A percentile compares a stretch with the other conserved stretches of the same genome.
These are phyloP conservation scores for Phlyctochytrium arcticum DNA, from an alignment of 192 early-diverging fungal species.

Conservation along the genomic window DNA sequence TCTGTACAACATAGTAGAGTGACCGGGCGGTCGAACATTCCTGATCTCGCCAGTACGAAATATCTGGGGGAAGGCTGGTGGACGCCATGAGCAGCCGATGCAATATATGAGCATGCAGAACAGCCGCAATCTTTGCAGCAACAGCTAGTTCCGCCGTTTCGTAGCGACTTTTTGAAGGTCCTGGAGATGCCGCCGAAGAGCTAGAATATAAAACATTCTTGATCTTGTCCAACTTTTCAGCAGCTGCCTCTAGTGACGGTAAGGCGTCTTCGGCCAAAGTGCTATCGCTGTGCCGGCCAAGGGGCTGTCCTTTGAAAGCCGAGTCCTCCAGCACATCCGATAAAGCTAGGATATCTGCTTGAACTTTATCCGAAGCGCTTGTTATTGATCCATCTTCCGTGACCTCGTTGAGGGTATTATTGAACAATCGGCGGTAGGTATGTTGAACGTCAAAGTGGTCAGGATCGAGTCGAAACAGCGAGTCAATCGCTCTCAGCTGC, in stretches of 20 bases:
- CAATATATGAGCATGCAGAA: slow-evolving; percentile 24
- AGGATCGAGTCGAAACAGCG: slow-evolving; percentile 7
- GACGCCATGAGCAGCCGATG: slow-evolving; percentile 16
- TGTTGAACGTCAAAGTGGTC: slow-evolving; percentile 6
- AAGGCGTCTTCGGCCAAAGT: slow-evolving; percentile 12
- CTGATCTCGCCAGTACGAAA: slow-evolving; percentile 17
- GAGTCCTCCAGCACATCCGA: slow-evolving; percentile 15
- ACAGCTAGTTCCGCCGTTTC: slow-evolving; percentile 17
- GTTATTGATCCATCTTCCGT: background rate
- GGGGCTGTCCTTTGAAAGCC: background rate
- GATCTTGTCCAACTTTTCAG: background rate
- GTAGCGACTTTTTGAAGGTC: background rate
- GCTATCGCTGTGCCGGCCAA: background rate
- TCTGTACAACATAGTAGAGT: slow-evolving; percentile 22
- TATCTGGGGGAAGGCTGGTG: slow-evolving; percentile 14
- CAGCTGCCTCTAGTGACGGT: slow-evolving; percentile 7
- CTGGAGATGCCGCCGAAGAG: background rate
- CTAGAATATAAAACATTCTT: background rate
- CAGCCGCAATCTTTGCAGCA: slow-evolving; percentile 15
- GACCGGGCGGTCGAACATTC: slow-evolving; percentile 7
- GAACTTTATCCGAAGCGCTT: background rate
- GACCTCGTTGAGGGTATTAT: no score
- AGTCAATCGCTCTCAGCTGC: slow-evolving; percentile 10
- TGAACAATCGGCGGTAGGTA: background rate
- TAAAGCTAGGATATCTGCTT: background rate